Percentiles rank a stretch among this genome's conserved stretches.
Evolutionary conservation across 2,329 filamentous ascomycete genomes (phyloP).

Genomic region (Fonsecaea erecta): DNA sequence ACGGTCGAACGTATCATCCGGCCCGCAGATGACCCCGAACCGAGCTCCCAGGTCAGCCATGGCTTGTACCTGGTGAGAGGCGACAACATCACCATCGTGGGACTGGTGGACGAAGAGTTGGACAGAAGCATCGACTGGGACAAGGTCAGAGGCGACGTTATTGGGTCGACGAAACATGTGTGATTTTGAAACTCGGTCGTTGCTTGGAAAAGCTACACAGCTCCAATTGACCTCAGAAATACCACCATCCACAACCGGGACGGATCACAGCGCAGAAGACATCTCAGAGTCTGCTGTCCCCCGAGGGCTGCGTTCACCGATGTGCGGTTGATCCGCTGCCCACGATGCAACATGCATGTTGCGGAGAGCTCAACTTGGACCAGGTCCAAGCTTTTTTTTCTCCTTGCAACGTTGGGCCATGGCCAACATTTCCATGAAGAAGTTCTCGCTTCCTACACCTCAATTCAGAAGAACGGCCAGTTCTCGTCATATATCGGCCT

Average conservation of each 20-base stretch:
- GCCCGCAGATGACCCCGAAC: conserved; percentile 78
- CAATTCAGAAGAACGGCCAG: neutral
- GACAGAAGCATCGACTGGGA: conserved; percentile 92
- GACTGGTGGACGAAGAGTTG: conserved; percentile 84
- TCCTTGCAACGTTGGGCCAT: neutral
- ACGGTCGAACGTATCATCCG: conserved; percentile 91
- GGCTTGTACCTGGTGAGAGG: conserved; percentile 91
- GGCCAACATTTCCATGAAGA: conserved; percentile 2
- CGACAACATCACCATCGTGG: conserved; percentile 90
- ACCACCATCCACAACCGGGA: neutral
- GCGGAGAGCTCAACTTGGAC: neutral
- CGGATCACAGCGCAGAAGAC: neutral
- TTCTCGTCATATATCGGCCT: neutral
- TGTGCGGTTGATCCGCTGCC: neutral
- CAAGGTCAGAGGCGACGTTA: conserved; percentile 62
- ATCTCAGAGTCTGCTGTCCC: neutral
- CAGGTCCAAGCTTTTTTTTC: conserved; percentile 5
- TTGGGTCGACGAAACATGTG: conserved; percentile 38
- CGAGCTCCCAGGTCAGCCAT: conserved; percentile 77
- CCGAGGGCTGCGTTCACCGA: neutral
- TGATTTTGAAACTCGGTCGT: conserved; percentile 22
- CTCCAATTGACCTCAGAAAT: neutral
- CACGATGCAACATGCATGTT: neutral
- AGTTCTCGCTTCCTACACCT: neutral
- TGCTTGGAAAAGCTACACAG: neutral